Evolutionary conservation across 169 alveolate species (phyloP).

Genomic region (Besnoitia besnoiti): DNA sequence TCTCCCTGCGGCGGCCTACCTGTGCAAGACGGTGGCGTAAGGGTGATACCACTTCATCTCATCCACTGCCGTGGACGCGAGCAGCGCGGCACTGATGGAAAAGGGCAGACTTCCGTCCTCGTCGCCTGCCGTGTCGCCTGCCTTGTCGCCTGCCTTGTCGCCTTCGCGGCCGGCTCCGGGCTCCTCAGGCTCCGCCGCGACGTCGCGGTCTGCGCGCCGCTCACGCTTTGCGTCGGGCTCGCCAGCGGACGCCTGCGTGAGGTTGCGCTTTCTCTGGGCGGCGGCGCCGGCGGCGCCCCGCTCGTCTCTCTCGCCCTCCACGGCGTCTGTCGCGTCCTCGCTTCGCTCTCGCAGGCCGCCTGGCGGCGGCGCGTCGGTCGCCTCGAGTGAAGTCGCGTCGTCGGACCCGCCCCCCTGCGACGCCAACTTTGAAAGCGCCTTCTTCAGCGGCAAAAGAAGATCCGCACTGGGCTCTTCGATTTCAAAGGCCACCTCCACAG

Average conservation of each 20-base stretch:
- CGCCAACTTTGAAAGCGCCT: not conserved
- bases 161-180: not conserved
- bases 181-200: not conserved
- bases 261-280: not conserved
- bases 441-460: not conserved
- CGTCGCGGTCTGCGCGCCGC: too few species aligned
- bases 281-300: not conserved
- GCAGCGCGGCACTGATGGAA: not conserved
- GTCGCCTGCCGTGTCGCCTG: not conserved
- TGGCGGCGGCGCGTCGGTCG: too few species aligned
- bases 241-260: not conserved
- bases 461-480: conserved; percentile 26
- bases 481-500: not conserved
- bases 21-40: conserved; percentile 26
- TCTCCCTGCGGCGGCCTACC: not conserved
- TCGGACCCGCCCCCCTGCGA: too few species aligned
- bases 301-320: not conserved
- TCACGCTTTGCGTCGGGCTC: not conserved
- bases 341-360: too few species aligned
- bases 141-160: not conserved
- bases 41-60: conserved; percentile 18
- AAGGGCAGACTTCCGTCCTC: not conserved
- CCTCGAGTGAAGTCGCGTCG: too few species aligned
- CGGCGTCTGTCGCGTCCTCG: too few species aligned
- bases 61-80: not conserved